A percentile compares a stretch with the other conserved stretches of the same genome.
phyloP scores from a whole-genome alignment of 1,139 yeast species.

The Saccharomyces hybrid region DNA sequence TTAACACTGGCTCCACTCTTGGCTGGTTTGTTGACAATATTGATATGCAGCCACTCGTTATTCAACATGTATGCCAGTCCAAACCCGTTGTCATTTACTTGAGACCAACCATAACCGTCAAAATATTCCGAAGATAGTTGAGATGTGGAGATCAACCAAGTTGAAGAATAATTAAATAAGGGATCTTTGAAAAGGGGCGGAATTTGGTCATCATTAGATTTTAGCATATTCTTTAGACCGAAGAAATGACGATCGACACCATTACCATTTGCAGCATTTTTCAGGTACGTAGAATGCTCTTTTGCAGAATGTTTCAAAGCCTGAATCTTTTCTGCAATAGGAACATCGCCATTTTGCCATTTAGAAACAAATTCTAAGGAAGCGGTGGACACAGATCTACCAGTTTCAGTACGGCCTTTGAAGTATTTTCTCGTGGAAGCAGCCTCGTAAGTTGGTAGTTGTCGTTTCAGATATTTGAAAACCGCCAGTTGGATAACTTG shows the following conservation, averaged over 20 bases:
- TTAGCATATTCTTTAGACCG: constrained; percentile 72
- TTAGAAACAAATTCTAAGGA: constrained; percentile 65
- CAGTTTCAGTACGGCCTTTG: constrained; percentile 94
- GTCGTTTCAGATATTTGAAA: constrained; percentile 71
- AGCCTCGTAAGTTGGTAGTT: constrained; percentile 90
- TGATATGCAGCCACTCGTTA: constrained; percentile 77
- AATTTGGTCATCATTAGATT: constrained; percentile 40
- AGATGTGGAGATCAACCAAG: constrained; percentile 85
- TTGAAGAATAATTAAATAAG: constrained; percentile 60
- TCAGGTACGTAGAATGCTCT: constrained; percentile 68
- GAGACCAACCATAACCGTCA: constrained; percentile 95
- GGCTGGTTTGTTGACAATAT: constrained; percentile 69
- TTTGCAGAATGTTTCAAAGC: constrained; percentile 68
- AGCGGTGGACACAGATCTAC: constrained; percentile 77
- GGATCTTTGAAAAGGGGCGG: constrained; percentile 77
- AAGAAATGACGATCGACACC: constrained; percentile 94
- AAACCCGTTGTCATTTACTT: constrained; percentile 88
- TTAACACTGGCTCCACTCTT: constrained; percentile 58
- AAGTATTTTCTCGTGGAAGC: constrained; percentile 88
- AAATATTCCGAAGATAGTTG: constrained; percentile 83
- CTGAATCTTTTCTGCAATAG: constrained; percentile 51
- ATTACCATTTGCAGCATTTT: constrained; percentile 73
- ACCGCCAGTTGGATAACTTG: constrained; percentile 69
- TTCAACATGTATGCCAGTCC: constrained; percentile 93
- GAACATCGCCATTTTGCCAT: constrained; percentile 55